Evolutionary conservation across 148 eudicot species (phyloP), one percentile per base, ranked within the genome.

Genomic region (Spergularia bocconei): DNA sequence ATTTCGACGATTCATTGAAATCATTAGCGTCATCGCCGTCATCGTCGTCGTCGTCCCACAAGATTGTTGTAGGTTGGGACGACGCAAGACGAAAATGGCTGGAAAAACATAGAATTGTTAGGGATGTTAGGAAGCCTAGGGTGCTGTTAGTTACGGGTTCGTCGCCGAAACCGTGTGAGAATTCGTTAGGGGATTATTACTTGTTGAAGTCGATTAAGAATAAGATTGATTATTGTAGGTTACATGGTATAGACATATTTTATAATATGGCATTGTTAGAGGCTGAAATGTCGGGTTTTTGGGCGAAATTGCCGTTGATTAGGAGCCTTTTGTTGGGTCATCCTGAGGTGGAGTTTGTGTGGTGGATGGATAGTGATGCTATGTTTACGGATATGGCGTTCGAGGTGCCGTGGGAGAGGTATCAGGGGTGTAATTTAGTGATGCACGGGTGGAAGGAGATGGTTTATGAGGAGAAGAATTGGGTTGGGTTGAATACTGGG

Each of bases 351-450:
- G 84, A 81, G 8, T 81, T 78, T 14, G 25, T 81, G 8, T 85
- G 90, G 90, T 87, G 91, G 91, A 88, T 88, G 91, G 89, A 88
- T 71, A 86, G 87, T 80, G 91, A 88, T 82, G 91, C 87, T 3
- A 71, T 88, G 91, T 88, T 88, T 62, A 88, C 91, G 11, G 87
- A 88, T 47, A 88, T 88, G 91, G 82, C 50, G 0, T 84, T 86
- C 19, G 91, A 84, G 81, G 7, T 88, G 15, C 91, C 89, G 16
- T 88, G 91, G 91, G 84, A 86, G 70, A 78, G 82, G 79, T 88
- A 88, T 58, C 77, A 82, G 73, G 87, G 82, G 67, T 60, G 52
- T 44, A 86, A 88, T 41, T 66, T 88, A 13, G 86, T 88, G 67
- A 80, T 88, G 86, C 89, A 86, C 25, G 91, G 89, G 14, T 86